Conservation (phyloP, 2,329 filamentous ascomycete species). For the Paraconiothyrium brasiliense region DNA sequence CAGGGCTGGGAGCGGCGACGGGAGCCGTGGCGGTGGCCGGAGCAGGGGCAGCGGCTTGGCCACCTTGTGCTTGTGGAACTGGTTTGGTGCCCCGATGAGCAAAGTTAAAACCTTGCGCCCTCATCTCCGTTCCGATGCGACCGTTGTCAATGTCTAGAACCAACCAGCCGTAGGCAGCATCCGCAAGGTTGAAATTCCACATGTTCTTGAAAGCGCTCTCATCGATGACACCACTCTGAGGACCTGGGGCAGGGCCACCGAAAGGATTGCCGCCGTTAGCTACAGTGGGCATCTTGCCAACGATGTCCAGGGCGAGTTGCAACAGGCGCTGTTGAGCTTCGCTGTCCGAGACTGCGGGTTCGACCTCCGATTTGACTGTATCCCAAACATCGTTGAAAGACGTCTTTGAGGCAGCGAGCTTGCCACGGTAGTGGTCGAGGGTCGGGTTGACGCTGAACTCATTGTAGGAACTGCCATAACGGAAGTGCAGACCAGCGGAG, state of each 20-base stretch:
- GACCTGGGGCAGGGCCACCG: slow-evolving; percentile 81
- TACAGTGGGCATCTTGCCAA: slow-evolving; percentile 97
- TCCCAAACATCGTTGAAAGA: slow-evolving; percentile 99
- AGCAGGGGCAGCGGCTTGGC: slow-evolving; percentile 50
- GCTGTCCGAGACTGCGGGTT: slow-evolving; percentile 92
- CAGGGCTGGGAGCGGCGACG: slow-evolving; percentile 51
- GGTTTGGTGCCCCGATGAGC: slow-evolving; percentile 88
- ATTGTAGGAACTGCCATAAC: slow-evolving; percentile 99
- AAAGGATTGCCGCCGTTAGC: slow-evolving; percentile 97
- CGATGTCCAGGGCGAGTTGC: slow-evolving; percentile 88
- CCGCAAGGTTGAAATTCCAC: slow-evolving; percentile 99
- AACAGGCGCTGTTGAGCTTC: slow-evolving; percentile 92
- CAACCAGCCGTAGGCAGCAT: slow-evolving; percentile 96
- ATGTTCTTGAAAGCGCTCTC: slow-evolving; percentile 99
- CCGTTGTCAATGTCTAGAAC: slow-evolving; percentile 95
- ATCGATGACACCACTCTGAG: slow-evolving; percentile 86
- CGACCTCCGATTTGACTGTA: slow-evolving; percentile 94
- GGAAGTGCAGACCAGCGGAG: slow-evolving; percentile 96
- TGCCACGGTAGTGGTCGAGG: slow-evolving; percentile 96
- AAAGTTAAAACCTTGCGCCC: slow-evolving; percentile 98
- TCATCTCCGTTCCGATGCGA: slow-evolving; percentile 97
- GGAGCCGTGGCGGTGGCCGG: slow-evolving; percentile 46
- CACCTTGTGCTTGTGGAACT: slow-evolving; percentile 49
- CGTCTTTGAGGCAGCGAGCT: slow-evolving; percentile 95
- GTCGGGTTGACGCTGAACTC: slow-evolving; percentile 99